These are phyloP conservation scores for Candida tetrigidarum DNA, from an alignment of 1,139 yeast genomes.

Conservation along the genomic window DNA sequence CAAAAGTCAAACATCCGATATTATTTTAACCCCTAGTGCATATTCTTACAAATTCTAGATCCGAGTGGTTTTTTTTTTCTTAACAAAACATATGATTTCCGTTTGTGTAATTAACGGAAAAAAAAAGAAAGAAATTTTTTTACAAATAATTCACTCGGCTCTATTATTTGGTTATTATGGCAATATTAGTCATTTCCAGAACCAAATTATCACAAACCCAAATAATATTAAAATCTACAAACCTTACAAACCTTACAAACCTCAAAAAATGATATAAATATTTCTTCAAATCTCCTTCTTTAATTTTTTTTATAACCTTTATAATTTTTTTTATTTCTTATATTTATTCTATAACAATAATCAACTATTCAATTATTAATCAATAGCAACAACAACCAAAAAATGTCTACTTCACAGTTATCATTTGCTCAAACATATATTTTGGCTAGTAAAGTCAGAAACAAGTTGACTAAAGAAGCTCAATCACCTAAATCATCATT, in stretches of 20 bases:
- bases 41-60: too few species aligned
- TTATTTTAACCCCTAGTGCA: too few species aligned
- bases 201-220: neutral
- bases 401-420: constrained; percentile 22
- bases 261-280: too few species aligned
- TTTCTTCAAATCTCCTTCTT: neutral
- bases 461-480: constrained; percentile 71
- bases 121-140: too few species aligned
- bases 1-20: too few species aligned
- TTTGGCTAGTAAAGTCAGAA: constrained; percentile 70
- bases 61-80: too few species aligned
- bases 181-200: neutral
- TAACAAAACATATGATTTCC: too few species aligned
- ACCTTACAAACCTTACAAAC: too few species aligned
- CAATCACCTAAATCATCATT: constrained; percentile 61
- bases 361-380: neutral
- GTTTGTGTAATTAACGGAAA: too few species aligned
- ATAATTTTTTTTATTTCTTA: too few species aligned
- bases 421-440: constrained; percentile 62
- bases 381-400: neutral
- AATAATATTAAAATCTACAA: too few species aligned
- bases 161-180: too few species aligned
- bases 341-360: neutral
- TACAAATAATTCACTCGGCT: neutral
- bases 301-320: neutral